Conservation (phyloP, 106 monocot species). For the Dioscorea zingiberensis region DNA sequence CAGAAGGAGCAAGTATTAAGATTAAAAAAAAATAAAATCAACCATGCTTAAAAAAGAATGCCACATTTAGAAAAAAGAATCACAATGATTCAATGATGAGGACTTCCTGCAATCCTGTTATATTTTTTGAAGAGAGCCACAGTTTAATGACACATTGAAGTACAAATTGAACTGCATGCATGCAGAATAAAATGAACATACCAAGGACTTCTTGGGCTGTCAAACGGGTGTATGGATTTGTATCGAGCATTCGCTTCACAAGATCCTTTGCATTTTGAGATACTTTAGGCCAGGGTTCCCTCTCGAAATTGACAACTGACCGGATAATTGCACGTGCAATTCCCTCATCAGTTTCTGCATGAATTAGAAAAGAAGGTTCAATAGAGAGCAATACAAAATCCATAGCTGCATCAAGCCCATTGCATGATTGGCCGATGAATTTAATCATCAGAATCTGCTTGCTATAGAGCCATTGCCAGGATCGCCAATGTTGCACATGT, state of each 20-base stretch:
- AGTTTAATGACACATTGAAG: no score
- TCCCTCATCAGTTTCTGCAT: conserved; percentile 59
- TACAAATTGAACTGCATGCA: no score
- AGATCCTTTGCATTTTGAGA: conserved; percentile 60
- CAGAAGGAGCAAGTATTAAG: no score
- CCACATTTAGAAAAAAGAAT: no score
- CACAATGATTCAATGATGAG: no score
- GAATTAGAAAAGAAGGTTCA: neutral
- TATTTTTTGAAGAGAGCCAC: no score
- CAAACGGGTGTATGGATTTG: conserved; percentile 35
- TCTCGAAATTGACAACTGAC: conserved; percentile 36
- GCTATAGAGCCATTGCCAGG: no score
- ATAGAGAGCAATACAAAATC: neutral
- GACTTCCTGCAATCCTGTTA: no score
- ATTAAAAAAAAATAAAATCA: no score
- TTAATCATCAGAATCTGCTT: no score
- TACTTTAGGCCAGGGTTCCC: conserved; percentile 65
- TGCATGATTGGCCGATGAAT: neutral
- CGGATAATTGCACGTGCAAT: conserved; percentile 46
- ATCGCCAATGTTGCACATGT: no score
- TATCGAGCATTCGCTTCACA: conserved; percentile 54
- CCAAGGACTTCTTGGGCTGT: conserved; percentile 60
- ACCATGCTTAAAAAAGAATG: no score
- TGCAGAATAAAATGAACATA: neutral
- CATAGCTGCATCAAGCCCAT: neutral